Evolutionary conservation across 164 flowering plant genomes (phyloP), one percentile per base, ranked within the genome.

Genomic region (Berberis vulgaris): DNA sequence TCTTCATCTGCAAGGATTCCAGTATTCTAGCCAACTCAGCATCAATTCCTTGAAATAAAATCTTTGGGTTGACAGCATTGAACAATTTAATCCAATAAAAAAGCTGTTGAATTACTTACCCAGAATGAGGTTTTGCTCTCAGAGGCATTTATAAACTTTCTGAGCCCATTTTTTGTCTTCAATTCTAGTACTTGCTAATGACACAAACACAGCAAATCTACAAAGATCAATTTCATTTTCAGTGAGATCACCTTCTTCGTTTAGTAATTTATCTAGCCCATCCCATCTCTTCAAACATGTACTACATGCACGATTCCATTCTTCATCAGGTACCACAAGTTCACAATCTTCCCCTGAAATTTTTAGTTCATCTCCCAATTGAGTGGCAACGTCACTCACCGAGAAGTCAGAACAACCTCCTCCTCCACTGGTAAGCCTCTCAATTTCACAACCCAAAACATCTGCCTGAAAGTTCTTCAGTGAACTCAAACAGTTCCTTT

Each of bases 351-450:
- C 65, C 41, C 8, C 53, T 38, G 79, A 67, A 43, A 49, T 53
- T 60, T 46, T 67, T 56, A 76, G 49, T 12, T 26, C 44, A 43
- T 45, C 45, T 63, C 74, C 81, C 7, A 73, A 64, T 38, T 68
- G 68, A 38, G 59, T 54, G 6, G 26, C 61, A 50, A 75, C 82
- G 62, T 79, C 82, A 11, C 47, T 41, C 0, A 77, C 73, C n/a
- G 77, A 65, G 54, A 73, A 77, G 59, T 77, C 71, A 0, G 82
- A 83, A 62, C 87, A 83, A 38, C 80, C 81, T 12, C 77, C 82
- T 4, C 57, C 54, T 4, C 82, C 84, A 49, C 69, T 71, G 1
- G 75, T 71, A 7, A 81, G 74, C 70, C 67, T 77, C 66, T 80
- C 77, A 50, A 80, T 55, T 60, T 81, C 80, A 74, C 87, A 83